These are phyloP conservation scores for Henckelia pumila DNA, from an alignment of 257 asterid genomes.

Conservation along the genomic window DNA sequence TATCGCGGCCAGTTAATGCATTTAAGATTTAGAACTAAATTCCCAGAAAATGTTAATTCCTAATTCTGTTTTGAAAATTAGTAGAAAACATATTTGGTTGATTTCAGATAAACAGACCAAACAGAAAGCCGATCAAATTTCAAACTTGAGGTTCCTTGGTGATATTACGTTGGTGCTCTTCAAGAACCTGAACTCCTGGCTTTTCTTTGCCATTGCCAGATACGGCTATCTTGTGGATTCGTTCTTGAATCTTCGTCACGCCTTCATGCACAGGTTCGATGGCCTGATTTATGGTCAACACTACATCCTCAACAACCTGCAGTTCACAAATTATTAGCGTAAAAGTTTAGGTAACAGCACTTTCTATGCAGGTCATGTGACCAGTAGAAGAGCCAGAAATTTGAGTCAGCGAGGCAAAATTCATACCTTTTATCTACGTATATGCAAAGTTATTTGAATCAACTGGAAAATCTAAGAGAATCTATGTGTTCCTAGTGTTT, in stretches of 20 bases:
- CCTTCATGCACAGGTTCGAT: constrained; percentile 94
- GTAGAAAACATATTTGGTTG: too few species aligned
- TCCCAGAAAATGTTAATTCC: too few species aligned
- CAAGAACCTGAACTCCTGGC: constrained; percentile 51
- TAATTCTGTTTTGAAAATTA: too few species aligned
- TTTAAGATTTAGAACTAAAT: too few species aligned
- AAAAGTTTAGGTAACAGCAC: neutral
- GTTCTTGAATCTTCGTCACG: constrained; percentile 87
- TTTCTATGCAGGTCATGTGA: neutral
- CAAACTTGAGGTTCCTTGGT: constrained; percentile 30
- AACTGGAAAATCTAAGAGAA: neutral
- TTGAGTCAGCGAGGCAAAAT: too few species aligned
- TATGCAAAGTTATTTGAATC: neutral
- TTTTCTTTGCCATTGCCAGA: constrained; percentile 36
- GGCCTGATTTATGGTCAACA: constrained; percentile 87
- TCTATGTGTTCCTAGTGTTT: neutral
- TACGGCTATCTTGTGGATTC: constrained; percentile 60
- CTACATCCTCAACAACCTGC: constrained; percentile 90
- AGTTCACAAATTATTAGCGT: neutral
- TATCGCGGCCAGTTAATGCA: too few species aligned
- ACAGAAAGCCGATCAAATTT: neutral
- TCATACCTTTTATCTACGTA: neutral
- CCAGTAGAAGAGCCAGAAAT: too few species aligned
- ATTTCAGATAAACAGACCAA: too few species aligned
- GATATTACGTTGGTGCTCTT: constrained; percentile 38